Evolutionary conservation across 306 rosid species (phyloP), one percentile per base, ranked within the genome.

Genomic region (Lagenaria siceraria): DNA sequence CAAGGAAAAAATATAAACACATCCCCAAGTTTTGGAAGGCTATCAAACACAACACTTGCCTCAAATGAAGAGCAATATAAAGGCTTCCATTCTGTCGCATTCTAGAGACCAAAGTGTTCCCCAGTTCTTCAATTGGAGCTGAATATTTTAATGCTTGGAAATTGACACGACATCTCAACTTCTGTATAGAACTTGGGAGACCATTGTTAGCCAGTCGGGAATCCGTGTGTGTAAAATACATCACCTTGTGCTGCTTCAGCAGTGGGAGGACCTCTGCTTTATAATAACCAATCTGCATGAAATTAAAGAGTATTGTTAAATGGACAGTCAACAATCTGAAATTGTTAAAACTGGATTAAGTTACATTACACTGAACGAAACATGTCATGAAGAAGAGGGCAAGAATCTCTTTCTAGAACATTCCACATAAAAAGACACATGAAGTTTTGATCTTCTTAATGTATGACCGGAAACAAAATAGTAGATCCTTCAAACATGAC

Each of bases 171-270:
- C 99, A 95, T 89, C 97, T 89, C 82, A 92, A 83, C 85, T 81
- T 90, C 77, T 95, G 97, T 36, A 95, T 88, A 79, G 93, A 90
- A 79, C 13, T 55, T 62, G 91, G 77, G 53, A 95, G 82, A 46
- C 65, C 91, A 56, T 95, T 95, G 85, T 92, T 95, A 69, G 96
- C 90, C 66, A 95, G 83, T 87, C 97, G 89, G 80, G 99, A 89
- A 89, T 95, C 97, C 1, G 91, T 87, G 80, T 92, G 97, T 84
- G 99, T 92, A 84, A 95, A 88, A 85, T 92, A 95, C 71, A 95
- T 79, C 65, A 86, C 90, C 81, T 89, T 90, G 93, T 92, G 96
- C 80, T 89, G 90, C 87, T 90, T 87, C 85, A 92, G 82, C 80
- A 90, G 89, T 59, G 97, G 97, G 74, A 89, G 89, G 54, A 95